These are phyloP conservation scores for Debaryomycetaceae sp. DNA, from an alignment of 1,139 yeast species.

Conservation along the genomic window DNA sequence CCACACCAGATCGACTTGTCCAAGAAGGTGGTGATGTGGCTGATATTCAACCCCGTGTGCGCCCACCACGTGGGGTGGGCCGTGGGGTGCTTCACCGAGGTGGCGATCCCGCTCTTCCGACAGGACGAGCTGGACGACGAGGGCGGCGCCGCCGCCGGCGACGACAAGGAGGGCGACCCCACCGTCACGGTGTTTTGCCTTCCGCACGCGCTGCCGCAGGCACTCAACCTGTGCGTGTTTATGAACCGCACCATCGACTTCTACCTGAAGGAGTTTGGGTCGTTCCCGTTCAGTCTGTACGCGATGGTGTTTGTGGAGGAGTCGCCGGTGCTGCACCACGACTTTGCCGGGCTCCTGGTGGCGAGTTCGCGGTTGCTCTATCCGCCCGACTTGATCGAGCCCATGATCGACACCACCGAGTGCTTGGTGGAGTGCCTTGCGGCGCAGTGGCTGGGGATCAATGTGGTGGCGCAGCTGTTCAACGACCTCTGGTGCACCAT, in stretches of 20 bases:
- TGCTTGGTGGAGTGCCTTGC: slow-evolving; percentile 67
- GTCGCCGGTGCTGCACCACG: slow-evolving; percentile 42
- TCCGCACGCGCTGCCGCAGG: slow-evolving; percentile 54
- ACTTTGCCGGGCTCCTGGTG: slow-evolving; percentile 77
- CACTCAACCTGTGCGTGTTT: slow-evolving; percentile 72
- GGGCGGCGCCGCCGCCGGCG: slow-evolving; percentile 20
- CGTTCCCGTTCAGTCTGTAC: slow-evolving; percentile 85
- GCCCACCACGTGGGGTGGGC: slow-evolving; percentile 98
- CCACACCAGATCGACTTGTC: slow-evolving; percentile 56
- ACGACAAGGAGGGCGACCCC: slow-evolving; percentile 35
- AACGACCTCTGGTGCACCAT: slow-evolving; percentile 90
- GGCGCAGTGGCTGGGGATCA: slow-evolving; percentile 91
- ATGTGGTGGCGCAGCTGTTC: slow-evolving; percentile 75
- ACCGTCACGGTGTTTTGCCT: slow-evolving; percentile 56
- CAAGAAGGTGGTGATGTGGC: slow-evolving; percentile 75
- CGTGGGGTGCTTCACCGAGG: slow-evolving; percentile 75
- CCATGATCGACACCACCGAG: slow-evolving; percentile 69
- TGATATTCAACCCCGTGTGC: slow-evolving; percentile 79
- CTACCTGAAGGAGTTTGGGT: slow-evolving; percentile 84
- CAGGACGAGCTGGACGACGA: slow-evolving; percentile 15
- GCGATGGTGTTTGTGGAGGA: slow-evolving; percentile 73
- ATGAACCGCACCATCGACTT: slow-evolving; percentile 76
- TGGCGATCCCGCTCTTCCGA: slow-evolving; percentile 39
- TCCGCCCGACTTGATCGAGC: slow-evolving; percentile 75
- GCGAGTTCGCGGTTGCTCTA: slow-evolving; percentile 65